A percentile compares a stretch with the other conserved stretches of the same genome.
Conservation (phyloP, 2,329 filamentous ascomycete genomes). For the Myriosclerotinia curreyana region DNA sequence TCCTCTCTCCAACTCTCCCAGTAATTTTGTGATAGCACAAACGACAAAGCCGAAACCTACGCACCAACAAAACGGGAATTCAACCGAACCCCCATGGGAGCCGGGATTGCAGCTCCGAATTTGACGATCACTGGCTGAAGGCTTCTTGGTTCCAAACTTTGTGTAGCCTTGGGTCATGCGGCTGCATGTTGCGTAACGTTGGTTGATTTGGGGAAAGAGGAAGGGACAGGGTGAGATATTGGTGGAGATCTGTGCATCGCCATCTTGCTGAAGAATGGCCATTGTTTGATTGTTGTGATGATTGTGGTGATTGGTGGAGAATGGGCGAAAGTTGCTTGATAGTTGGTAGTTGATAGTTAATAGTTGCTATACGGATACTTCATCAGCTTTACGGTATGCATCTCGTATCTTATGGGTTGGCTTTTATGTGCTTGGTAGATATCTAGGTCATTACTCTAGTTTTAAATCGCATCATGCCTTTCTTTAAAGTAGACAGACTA, state of each 20-base stretch:
- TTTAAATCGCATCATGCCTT: not conserved
- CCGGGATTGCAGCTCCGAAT: constrained; percentile 13
- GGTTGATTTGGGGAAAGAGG: not conserved
- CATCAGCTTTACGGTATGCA: constrained; percentile 7
- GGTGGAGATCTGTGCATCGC: constrained; percentile 21
- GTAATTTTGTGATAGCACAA: not conserved
- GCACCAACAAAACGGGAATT: constrained; percentile 13
- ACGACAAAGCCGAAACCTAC: not conserved
- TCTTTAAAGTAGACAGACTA: not conserved
- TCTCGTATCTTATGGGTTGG: not conserved
- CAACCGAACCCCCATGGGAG: constrained; percentile 5
- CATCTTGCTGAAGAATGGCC: constrained; percentile 20
- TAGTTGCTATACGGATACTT: not conserved
- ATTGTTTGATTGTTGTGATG: not conserved
- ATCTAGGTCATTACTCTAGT: not conserved
- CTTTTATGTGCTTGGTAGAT: not conserved
- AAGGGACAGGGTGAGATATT: constrained; percentile 16
- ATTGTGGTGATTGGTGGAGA: not conserved
- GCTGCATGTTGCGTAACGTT: constrained; percentile 15
- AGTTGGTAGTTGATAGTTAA: not conserved
- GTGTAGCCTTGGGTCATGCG: constrained; percentile 19
- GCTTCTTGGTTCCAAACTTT: constrained; percentile 6
- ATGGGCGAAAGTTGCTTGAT: not conserved
- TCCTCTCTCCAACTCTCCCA: not conserved
- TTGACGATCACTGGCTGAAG: not conserved